Percentiles rank a stretch among this genome's conserved stretches.
These are phyloP conservation scores for Rhytidhysteron rufulum DNA, from an alignment of 2,329 filamentous ascomycete species.

Conservation along the genomic window DNA sequence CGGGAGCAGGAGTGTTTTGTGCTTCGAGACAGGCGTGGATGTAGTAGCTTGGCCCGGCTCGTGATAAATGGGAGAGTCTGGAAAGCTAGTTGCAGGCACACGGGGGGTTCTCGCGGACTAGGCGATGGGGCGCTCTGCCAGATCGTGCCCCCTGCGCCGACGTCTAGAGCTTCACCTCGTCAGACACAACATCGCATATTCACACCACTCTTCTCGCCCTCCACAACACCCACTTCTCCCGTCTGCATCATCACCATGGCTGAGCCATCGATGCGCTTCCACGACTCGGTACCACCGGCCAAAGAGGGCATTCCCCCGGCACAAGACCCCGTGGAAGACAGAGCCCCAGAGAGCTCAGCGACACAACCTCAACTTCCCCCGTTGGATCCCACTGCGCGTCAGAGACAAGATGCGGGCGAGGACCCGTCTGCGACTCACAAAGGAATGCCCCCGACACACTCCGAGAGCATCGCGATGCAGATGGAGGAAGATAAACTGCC, in stretches of 20 bases:
- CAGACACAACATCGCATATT: background rate
- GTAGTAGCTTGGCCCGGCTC: no score
- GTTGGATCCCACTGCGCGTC: background rate
- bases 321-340: no score
- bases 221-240: conserved; percentile 3
- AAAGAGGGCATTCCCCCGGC: background rate
- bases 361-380: background rate
- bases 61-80: no score
- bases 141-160: no score
- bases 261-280: conserved; percentile 7
- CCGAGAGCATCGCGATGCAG: background rate
- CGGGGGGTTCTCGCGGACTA: no score
- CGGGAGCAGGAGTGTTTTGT: no score
- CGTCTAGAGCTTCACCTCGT: no score
- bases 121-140: no score
- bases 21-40: no score
- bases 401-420: background rate
- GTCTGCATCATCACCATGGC: conserved; percentile 20
- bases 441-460: background rate
- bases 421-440: background rate
- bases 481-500: conserved; percentile 19
- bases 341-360: background rate
- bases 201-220: conserved; percentile 1
- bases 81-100: no score
- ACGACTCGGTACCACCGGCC: no score